Conservation (phyloP, 1,284 basidiomycete species). For the Ceratobasidium sp. region DNA sequence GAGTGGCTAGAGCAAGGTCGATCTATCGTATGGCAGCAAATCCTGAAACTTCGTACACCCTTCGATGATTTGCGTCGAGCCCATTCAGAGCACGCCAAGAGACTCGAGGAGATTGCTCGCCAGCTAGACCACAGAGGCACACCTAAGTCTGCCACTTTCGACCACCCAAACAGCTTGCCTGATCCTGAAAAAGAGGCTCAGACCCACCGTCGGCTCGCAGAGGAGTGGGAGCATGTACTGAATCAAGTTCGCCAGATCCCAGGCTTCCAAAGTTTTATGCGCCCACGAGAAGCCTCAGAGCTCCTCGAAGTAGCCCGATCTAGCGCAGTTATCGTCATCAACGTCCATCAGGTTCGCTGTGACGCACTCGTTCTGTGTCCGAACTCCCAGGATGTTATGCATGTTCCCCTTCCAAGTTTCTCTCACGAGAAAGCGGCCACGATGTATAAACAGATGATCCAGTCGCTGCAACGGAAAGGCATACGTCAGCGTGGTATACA, state of each 20-base stretch:
- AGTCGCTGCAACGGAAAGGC: background rate
- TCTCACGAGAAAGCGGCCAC: background rate
- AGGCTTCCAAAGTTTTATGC: slow-evolving; percentile 18
- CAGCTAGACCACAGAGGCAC: background rate
- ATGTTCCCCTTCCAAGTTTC: slow-evolving; percentile 3
- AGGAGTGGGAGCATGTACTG: slow-evolving; percentile 9
- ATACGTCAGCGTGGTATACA: background rate
- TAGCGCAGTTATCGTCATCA: slow-evolving; percentile 6
- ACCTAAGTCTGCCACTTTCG: too few species aligned
- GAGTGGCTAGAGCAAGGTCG: slow-evolving; percentile 17
- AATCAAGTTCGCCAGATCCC: background rate
- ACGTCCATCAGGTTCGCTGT: slow-evolving; percentile 21
- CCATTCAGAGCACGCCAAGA: background rate
- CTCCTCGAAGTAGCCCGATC: background rate
- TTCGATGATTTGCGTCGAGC: background rate
- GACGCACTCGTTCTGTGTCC: slow-evolving; percentile 23
- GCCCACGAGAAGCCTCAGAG: background rate
- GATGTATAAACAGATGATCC: background rate
- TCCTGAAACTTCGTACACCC: slow-evolving; percentile 1
- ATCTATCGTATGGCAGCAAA: background rate
- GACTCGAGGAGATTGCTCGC: background rate
- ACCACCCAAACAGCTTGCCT: too few species aligned
- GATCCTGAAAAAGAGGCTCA: background rate
- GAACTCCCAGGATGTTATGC: background rate
- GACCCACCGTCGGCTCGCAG: background rate